These are phyloP conservation scores for Neckera pumila DNA, from an alignment of 225 moss, liverwort and hornwort species.

Conservation along the genomic window DNA sequence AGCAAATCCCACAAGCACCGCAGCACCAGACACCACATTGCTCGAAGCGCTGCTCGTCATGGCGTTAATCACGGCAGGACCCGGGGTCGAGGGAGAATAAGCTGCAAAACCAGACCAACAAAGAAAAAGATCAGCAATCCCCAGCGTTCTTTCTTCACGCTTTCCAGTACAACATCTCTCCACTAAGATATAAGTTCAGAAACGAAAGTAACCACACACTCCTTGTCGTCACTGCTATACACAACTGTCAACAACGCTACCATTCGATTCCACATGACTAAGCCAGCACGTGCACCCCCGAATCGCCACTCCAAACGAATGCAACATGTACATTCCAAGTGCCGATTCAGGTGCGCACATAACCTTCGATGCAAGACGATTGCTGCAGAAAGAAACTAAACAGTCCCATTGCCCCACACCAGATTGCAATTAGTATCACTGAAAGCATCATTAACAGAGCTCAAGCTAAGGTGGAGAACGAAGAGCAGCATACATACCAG, in stretches of 20 bases:
- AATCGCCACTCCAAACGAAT: not conserved
- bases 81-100: not conserved
- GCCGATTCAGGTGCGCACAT: no score
- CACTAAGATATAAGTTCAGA: not conserved
- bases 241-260: not conserved
- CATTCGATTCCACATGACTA: not conserved
- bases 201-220: no score
- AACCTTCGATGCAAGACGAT: not conserved
- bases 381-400: not conserved
- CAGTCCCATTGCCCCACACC: not conserved
- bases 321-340: not conserved
- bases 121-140: not conserved
- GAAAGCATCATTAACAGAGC: not conserved
- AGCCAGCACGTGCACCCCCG: no score
- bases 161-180: not conserved
- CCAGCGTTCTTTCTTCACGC: not conserved
- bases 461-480: not conserved
- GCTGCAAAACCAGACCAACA: not conserved
- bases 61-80: not conserved
- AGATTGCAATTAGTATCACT: not conserved
- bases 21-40: not conserved
- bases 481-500: not conserved
- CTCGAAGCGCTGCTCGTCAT: not conserved
- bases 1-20: not conserved
- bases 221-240: not conserved